Evolutionary conservation across 2,329 filamentous ascomycete species (phyloP).

Genomic region (Colletotrichum euphorbiae): DNA sequence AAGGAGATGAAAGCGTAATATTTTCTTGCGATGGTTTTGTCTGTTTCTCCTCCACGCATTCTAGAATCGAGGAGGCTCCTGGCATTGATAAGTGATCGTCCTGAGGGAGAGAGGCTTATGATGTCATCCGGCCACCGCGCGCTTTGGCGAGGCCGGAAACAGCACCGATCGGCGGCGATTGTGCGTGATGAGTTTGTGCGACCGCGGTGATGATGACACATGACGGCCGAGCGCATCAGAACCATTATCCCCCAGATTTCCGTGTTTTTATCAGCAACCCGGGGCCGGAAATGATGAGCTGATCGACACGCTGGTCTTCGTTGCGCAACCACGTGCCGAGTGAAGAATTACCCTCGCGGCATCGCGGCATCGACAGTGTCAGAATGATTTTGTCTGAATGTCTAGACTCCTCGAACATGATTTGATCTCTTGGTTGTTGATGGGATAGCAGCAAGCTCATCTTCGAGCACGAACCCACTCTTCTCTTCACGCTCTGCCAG

Average conservation of each 20-base stretch:
- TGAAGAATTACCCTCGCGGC: no score
- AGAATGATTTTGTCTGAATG: no score
- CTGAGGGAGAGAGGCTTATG: neutral
- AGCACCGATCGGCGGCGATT: slow-evolving; percentile 34
- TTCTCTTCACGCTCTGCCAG: no score
- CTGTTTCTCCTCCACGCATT: no score
- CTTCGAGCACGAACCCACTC: no score
- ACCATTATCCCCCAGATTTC: neutral
- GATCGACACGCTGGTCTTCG: neutral
- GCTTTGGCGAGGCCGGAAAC: neutral
- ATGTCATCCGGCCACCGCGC: slow-evolving; percentile 26
- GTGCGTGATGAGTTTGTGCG: slow-evolving; percentile 9
- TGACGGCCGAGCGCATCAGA: neutral
- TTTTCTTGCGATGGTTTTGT: neutral
- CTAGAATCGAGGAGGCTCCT: neutral
- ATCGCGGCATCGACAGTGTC: no score
- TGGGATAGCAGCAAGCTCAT: no score
- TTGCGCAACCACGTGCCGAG: no score
- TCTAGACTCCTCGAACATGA: no score
- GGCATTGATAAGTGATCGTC: neutral
- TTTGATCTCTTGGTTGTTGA: no score
- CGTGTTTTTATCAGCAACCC: neutral
- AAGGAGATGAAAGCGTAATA: neutral
- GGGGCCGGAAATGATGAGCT: neutral
- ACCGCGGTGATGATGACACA: slow-evolving; percentile 18